A percentile compares a stretch with the other conserved stretches of the same genome.
Conservation (phyloP, 805 yeast genomes). For the Alloascoidea africana region DNA sequence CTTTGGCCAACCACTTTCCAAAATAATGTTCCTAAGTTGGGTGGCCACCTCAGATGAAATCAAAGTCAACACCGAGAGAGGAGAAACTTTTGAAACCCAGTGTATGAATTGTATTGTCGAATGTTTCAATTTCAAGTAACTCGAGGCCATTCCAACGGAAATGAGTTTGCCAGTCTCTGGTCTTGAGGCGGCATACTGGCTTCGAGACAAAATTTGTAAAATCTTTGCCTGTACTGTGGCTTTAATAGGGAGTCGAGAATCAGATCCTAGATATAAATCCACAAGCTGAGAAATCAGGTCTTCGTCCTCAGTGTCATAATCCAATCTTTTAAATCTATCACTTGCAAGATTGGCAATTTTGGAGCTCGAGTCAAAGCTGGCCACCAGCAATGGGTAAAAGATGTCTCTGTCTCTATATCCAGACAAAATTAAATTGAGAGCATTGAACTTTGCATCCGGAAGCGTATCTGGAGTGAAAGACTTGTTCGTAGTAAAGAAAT, state of each 20-base stretch:
- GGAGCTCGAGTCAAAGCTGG: constrained; percentile 43
- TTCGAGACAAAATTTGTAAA: constrained; percentile 30
- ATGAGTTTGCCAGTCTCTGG: constrained; percentile 34
- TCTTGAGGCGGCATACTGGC: constrained; percentile 37
- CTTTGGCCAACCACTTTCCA: constrained; percentile 18
- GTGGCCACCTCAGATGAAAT: constrained; percentile 8
- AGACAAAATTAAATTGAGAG: constrained; percentile 25
- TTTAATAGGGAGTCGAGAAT: constrained; percentile 34
- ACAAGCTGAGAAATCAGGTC: constrained; percentile 28
- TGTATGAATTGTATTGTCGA: constrained; percentile 48
- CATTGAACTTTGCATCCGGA: constrained; percentile 22
- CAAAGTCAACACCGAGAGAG: constrained; percentile 12
- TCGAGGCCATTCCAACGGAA: constrained; percentile 44
- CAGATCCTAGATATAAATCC: constrained; percentile 35
- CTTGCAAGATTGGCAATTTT: constrained; percentile 39
- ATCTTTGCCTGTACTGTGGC: constrained; percentile 40
- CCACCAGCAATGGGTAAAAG: constrained; percentile 41
- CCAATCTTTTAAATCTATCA: constrained; percentile 31
- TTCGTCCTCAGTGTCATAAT: constrained; percentile 35
- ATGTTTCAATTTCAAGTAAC: constrained; percentile 34
- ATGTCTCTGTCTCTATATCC: constrained; percentile 24
- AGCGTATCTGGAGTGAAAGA: constrained; percentile 44
- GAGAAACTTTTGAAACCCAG: constrained; percentile 30
- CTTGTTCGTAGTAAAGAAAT: constrained; percentile 54
- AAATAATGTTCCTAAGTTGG: constrained; percentile 11